Evolutionary conservation across 148 eudicot genomes (phyloP), one percentile per base, ranked within the genome.

Genomic region (Rhododendron simsii): DNA sequence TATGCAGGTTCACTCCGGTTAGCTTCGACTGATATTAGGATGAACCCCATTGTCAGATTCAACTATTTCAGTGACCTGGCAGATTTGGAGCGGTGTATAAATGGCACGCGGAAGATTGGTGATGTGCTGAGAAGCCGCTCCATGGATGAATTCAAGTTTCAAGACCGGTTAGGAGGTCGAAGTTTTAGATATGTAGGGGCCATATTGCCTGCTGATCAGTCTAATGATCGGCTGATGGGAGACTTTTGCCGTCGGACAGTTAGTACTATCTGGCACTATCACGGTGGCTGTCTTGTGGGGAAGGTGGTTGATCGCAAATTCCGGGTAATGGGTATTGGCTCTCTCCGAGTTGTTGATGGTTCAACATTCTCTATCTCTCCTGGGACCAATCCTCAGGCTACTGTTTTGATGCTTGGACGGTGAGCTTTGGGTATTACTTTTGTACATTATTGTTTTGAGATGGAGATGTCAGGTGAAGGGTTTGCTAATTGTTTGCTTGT

Each of bases 331-430:
- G 99, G 98, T 9, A 83, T 94, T 71, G 86, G 89, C 82, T 83
- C 90, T 39, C 94, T 96, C 16, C 89, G 99, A 82, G 92, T 96
- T 21, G 90, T 96, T 47, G 99, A 96, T 87, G 98, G 99, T 12
- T 96, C 99, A 0, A 88, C 92, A 20, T 87, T 96, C 80, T 87
- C 91, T 0, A 74, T 95, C 0, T 95, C 99, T 79, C 98, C 99
- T 5, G 99, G 99, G 71, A 96, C 98, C 28, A 96, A 96, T 91
- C 99, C 98, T 18, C 99, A 96, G 89, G 99, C 98, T 39, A 96
- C 96, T 65, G 88, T 96, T 85, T 75, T 96, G 69, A 95, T 96
- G 99, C 91, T 96, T 84, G 99, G 99, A 57, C 89, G 99, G 99
- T 96, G 48, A 83, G 86, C 12, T 14, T 15, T 5, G 44, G 33